These are phyloP conservation scores for Meyerozyma elateridarum DNA, from an alignment of 1,139 yeast genomes.

Conservation along the genomic window DNA sequence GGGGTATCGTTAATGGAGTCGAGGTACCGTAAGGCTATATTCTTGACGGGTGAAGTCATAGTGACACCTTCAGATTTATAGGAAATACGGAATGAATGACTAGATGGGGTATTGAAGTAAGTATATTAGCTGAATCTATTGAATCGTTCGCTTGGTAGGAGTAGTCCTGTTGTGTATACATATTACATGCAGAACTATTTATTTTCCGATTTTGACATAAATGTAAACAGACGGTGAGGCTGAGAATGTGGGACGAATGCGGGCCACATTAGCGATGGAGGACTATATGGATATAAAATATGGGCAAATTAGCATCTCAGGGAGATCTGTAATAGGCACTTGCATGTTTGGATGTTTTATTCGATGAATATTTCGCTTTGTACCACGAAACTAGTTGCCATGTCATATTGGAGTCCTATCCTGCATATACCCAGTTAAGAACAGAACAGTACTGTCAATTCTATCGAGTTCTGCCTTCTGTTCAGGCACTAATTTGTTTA, in stretches of 20 bases:
- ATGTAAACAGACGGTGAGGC: not conserved
- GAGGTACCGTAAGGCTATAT: slow-evolving; percentile 11
- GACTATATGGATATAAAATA: not conserved
- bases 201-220: slow-evolving; percentile 1
- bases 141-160: not conserved
- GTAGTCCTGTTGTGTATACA: not conserved
- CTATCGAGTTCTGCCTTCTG: slow-evolving; percentile 29
- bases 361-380: too few species aligned
- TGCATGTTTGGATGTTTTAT: too few species aligned
- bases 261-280: not conserved
- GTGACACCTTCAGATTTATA: too few species aligned
- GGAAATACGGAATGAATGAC: too few species aligned
- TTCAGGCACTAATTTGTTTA: slow-evolving; percentile 29
- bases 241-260: not conserved
- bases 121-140: slow-evolving; percentile 4
- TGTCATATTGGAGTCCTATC: too few species aligned
- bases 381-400: too few species aligned
- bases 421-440: too few species aligned
- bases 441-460: slow-evolving; percentile 26
- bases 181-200: slow-evolving; percentile 4
- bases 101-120: slow-evolving; percentile 11
- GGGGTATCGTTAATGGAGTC: slow-evolving; percentile 9
- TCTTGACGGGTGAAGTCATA: slow-evolving; percentile 7
- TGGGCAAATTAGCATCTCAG: too few species aligned
- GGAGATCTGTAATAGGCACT: too few species aligned